Percentiles rank a stretch among this genome's conserved stretches.
These are phyloP conservation scores for Penicillium longicatenatum DNA, from an alignment of 495 filamentous ascomycete genomes.

Conservation along the genomic window DNA sequence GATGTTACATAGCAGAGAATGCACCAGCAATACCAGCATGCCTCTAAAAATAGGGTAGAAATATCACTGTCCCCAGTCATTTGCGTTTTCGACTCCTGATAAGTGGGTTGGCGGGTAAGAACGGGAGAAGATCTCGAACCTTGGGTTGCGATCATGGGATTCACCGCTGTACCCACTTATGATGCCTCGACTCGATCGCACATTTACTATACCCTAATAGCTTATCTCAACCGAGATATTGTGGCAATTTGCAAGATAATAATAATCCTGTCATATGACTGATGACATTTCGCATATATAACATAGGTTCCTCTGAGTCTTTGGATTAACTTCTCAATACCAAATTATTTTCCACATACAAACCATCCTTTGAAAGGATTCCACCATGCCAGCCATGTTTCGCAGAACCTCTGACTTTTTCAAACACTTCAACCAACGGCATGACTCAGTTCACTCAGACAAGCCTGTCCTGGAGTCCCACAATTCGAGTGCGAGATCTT, in stretches of 20 bases:
- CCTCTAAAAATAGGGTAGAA: too few species aligned
- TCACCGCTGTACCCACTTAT: neutral
- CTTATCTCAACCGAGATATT: neutral
- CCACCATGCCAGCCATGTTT: constrained; percentile 8
- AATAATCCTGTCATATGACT: neutral
- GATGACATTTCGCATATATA: neutral
- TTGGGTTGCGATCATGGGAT: neutral
- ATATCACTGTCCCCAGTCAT: too few species aligned
- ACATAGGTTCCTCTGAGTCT: neutral
- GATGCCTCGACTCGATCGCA: neutral
- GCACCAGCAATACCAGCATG: too few species aligned
- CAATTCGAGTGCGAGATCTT: neutral
- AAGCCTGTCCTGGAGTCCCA: constrained; percentile 5
- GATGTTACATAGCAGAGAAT: too few species aligned
- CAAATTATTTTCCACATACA: neutral
- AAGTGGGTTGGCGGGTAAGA: neutral
- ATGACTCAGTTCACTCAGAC: constrained; percentile 6
- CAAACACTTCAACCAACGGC: constrained; percentile 7
- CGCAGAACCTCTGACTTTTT: constrained; percentile 11
- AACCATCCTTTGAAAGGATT: neutral
- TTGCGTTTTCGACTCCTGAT: neutral
- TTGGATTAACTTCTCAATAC: neutral
- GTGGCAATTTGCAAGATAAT: neutral
- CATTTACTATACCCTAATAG: neutral
- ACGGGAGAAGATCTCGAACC: neutral